Evolutionary conservation across 495 filamentous ascomycete species (phyloP).

Genomic region (Lineolata rhizophorae): DNA sequence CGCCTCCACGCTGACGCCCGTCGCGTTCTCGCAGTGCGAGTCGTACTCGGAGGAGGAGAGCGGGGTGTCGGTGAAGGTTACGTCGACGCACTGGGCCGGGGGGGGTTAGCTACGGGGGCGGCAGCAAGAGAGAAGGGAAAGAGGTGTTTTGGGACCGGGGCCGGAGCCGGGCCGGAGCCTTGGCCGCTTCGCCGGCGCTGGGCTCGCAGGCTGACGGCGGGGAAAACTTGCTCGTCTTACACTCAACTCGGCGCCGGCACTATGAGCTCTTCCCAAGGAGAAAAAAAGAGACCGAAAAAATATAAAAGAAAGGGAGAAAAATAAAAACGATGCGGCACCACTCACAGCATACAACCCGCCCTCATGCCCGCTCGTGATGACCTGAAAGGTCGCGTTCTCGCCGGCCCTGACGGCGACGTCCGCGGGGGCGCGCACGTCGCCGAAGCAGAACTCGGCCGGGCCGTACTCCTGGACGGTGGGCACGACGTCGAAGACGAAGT

Average conservation of each 20-base stretch:
- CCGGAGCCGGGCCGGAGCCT: no score
- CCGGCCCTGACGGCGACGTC: slow-evolving; percentile 23
- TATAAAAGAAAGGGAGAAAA: background rate
- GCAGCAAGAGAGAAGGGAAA: no score
- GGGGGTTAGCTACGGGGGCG: no score
- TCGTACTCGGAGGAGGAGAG: slow-evolving; percentile 21
- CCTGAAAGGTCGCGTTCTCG: slow-evolving; percentile 41
- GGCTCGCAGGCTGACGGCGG: no score
- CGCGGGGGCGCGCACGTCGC: slow-evolving; percentile 18
- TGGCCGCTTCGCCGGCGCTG: no score
- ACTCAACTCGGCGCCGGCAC: no score
- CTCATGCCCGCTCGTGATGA: slow-evolving; percentile 24
- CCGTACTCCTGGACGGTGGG: slow-evolving; percentile 24
- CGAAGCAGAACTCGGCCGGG: slow-evolving; percentile 33
- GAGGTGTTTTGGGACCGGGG: no score
- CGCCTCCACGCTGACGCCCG: slow-evolving; percentile 20
- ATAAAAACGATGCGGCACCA: slow-evolving; percentile 10
- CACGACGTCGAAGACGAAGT: slow-evolving; percentile 32
- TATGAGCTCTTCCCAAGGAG: no score
- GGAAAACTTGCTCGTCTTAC: no score
- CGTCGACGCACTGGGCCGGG: slow-evolving; percentile 40
- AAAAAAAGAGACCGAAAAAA: background rate
- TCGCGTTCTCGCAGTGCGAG: slow-evolving; percentile 28
- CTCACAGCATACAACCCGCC: slow-evolving; percentile 10
- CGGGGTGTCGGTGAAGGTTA: slow-evolving; percentile 26